These are phyloP conservation scores for Aquilaria yunnanensis DNA, from an alignment of 345 rosid species.

Conservation along the genomic window DNA sequence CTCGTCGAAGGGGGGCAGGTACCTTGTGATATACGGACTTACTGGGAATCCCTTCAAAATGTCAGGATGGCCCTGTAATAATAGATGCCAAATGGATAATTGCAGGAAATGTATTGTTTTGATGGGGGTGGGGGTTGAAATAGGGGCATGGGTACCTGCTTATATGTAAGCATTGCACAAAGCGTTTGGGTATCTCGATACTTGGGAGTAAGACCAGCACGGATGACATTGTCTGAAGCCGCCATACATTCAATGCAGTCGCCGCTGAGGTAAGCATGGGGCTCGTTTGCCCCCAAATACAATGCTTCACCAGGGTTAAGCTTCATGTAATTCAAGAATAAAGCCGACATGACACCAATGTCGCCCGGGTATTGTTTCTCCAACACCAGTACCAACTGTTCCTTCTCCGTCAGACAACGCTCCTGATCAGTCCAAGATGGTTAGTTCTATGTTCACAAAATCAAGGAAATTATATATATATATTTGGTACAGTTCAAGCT, in stretches of 20 bases:
- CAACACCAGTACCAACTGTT: conserved; percentile 59
- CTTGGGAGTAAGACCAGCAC: conserved; percentile 94
- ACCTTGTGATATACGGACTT: conserved; percentile 54
- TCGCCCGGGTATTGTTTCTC: conserved; percentile 80
- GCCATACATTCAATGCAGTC: conserved; percentile 96
- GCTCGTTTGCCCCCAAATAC: conserved; percentile 85
- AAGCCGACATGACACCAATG: conserved; percentile 74
- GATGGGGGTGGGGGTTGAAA: background rate
- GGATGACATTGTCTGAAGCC: conserved; percentile 88
- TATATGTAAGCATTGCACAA: conserved; percentile 88
- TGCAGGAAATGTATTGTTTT: background rate
- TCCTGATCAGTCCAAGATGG: too few species aligned
- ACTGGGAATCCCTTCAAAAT: conserved; percentile 62
- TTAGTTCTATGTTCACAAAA: background rate
- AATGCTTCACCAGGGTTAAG: conserved; percentile 90
- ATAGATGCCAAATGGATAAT: background rate
- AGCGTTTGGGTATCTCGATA: conserved; percentile 66
- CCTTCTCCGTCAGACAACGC: conserved; percentile 74
- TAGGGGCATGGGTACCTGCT: conserved; percentile 42
- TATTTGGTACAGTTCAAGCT: too few species aligned
- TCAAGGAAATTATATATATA: too few species aligned
- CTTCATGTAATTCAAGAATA: conserved; percentile 76
- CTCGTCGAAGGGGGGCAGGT: conserved; percentile 85
- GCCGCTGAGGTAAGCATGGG: conserved; percentile 78
- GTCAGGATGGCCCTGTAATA: conserved; percentile 71